phyloP scores from a whole-genome alignment of 1,284 basidiomycete species.

The Rhodotorula sp. region DNA sequence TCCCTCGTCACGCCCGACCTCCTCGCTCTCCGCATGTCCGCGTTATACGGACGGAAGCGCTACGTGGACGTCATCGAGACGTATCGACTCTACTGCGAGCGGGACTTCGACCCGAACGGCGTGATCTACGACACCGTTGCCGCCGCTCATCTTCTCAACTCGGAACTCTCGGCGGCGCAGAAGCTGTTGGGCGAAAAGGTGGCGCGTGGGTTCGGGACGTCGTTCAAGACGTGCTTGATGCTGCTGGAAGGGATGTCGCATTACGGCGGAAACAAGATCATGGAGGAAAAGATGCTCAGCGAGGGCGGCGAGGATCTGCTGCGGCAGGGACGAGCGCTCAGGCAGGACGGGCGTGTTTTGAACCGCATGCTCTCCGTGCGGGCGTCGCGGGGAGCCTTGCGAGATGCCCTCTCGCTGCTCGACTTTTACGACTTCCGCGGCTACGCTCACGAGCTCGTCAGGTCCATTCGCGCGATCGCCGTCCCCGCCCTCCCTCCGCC shows the following conservation, averaged over 20 bases:
- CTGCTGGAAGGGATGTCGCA: slow-evolving; percentile 35
- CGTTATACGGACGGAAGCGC: slow-evolving; percentile 20
- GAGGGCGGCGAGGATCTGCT: slow-evolving; percentile 9
- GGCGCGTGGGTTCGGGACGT: slow-evolving; percentile 21
- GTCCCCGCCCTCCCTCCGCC: not conserved
- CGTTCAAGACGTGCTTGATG: slow-evolving; percentile 20
- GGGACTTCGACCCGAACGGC: slow-evolving; percentile 2
- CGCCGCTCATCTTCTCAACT: slow-evolving; percentile 26
- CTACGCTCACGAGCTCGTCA: slow-evolving; percentile 9
- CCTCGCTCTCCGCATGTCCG: slow-evolving; percentile 16
- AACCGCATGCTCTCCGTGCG: slow-evolving; percentile 32
- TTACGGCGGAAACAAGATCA: slow-evolving; percentile 32
- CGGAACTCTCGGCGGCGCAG: slow-evolving; percentile 30
- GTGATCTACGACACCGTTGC: slow-evolving; percentile 34
- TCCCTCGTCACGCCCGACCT: slow-evolving; percentile 9
- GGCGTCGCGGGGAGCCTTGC: slow-evolving; percentile 8
- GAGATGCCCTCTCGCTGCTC: slow-evolving; percentile 27
- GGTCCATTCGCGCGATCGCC: not conserved
- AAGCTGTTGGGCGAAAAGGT: slow-evolving; percentile 26
- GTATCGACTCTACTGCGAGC: slow-evolving; percentile 13
- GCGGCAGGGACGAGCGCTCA: not conserved
- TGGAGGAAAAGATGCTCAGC: slow-evolving; percentile 34
- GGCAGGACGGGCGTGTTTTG: slow-evolving; percentile 29
- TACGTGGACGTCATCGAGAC: slow-evolving; percentile 17
- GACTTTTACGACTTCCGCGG: slow-evolving; percentile 18